Conservation (phyloP, 345 rosid species). For the Boechera retrofracta region DNA sequence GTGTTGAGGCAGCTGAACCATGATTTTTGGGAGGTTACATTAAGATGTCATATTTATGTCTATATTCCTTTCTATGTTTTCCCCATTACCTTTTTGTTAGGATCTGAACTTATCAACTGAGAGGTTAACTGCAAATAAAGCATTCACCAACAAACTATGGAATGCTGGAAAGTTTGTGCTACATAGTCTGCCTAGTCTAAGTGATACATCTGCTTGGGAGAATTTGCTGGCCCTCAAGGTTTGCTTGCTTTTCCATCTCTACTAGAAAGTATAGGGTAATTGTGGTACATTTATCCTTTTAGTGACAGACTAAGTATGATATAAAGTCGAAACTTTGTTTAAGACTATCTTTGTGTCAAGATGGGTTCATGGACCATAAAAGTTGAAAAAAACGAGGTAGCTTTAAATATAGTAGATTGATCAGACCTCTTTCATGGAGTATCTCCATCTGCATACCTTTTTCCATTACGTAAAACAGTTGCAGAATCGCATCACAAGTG, state of each 20-base stretch:
- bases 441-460: slow-evolving; percentile 9
- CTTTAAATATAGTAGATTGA: slow-evolving; percentile 15
- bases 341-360: slow-evolving; percentile 4
- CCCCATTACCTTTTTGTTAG: slow-evolving; percentile 52
- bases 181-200: slow-evolving; percentile 79
- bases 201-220: slow-evolving; percentile 78
- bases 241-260: slow-evolving; percentile 38
- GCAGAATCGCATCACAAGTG: slow-evolving; percentile 6
- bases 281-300: slow-evolving; percentile 1
- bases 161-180: slow-evolving; percentile 97
- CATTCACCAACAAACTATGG: slow-evolving; percentile 97
- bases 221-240: slow-evolving; percentile 68
- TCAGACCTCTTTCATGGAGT: slow-evolving; percentile 20
- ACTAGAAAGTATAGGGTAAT: slow-evolving; percentile 16
- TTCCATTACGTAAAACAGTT: slow-evolving; percentile 13
- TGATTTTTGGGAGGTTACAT: slow-evolving; percentile 9
- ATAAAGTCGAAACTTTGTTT: background rate
- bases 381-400: slow-evolving; percentile 23
- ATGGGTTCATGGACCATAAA: slow-evolving; percentile 21
- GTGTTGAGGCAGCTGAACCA: slow-evolving; percentile 26
- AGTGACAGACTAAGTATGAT: slow-evolving; percentile 24
- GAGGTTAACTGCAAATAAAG: slow-evolving; percentile 93
- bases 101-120: slow-evolving; percentile 93
- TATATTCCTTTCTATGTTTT: slow-evolving; percentile 33
- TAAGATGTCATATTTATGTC: slow-evolving; percentile 29